These are phyloP conservation scores for Aspergillus sp. DNA, from an alignment of 2,329 filamentous ascomycete genomes.

Conservation along the genomic window DNA sequence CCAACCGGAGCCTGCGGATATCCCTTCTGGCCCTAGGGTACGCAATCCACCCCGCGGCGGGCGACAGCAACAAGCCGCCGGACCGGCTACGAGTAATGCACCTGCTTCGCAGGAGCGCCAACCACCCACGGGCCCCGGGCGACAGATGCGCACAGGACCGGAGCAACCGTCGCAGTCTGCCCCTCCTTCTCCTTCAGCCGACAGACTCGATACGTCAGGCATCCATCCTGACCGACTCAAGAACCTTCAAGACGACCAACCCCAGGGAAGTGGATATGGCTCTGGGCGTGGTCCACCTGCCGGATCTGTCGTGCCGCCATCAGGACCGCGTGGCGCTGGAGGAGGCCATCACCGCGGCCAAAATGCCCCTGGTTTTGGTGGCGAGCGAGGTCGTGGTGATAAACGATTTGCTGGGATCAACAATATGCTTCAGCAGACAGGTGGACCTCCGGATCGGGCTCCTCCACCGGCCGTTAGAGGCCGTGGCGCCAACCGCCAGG, in stretches of 20 bases:
- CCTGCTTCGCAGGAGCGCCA: constrained; percentile 37
- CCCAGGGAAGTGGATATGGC: constrained; percentile 19
- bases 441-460: constrained; percentile 31
- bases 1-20: constrained; percentile 42
- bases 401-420: constrained; percentile 49
- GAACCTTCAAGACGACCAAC: constrained; percentile 38
- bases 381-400: constrained; percentile 43
- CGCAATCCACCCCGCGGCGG: constrained; percentile 38
- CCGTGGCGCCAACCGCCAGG: constrained; percentile 38
- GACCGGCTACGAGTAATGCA: constrained; percentile 18
- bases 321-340: constrained; percentile 41
- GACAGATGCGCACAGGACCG: constrained; percentile 34
- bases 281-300: constrained; percentile 21
- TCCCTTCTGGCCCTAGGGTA: constrained; percentile 55
- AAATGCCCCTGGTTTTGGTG: constrained; percentile 33
- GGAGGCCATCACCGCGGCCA: constrained; percentile 38
- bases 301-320: constrained; percentile 33
- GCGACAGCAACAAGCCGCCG: constrained; percentile 31
- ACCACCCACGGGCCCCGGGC: constrained; percentile 44
- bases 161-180: constrained; percentile 30
- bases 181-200: constrained; percentile 31
- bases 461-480: constrained; percentile 40
- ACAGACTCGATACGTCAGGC: constrained; percentile 40
- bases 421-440: constrained; percentile 47
- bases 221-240: constrained; percentile 57